Conservation (phyloP, 352 stramenopile genomes). For the Elongisporangium undulatum region DNA sequence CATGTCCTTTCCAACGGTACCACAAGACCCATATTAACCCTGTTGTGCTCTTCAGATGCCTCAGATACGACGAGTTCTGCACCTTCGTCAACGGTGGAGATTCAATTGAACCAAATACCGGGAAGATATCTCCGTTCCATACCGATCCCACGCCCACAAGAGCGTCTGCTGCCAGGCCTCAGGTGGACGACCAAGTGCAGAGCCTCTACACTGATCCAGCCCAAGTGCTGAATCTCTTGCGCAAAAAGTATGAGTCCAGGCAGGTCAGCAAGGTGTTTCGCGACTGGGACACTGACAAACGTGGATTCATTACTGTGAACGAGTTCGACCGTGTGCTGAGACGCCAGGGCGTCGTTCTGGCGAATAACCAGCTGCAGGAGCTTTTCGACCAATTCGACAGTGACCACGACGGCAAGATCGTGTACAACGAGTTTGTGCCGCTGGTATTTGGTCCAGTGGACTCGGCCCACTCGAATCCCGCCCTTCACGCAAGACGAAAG, state of each 20-base stretch:
- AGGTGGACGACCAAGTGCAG: conserved; percentile 9
- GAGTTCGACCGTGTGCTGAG: conserved; percentile 46
- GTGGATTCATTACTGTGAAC: conserved; percentile 31
- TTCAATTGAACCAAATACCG: neutral
- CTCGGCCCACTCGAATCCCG: conserved; percentile 11
- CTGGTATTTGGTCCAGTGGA: conserved; percentile 30
- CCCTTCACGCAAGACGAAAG: conserved; percentile 9
- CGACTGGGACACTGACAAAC: conserved; percentile 57
- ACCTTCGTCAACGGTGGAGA: conserved; percentile 19
- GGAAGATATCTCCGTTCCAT: neutral
- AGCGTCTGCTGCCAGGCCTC: neutral
- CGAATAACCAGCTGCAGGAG: conserved; percentile 25
- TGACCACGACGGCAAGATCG: conserved; percentile 31
- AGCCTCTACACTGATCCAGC: conserved; percentile 24
- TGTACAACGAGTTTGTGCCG: conserved; percentile 43
- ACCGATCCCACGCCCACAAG: neutral
- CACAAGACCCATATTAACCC: neutral
- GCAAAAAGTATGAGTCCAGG: conserved; percentile 40
- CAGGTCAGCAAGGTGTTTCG: conserved; percentile 44
- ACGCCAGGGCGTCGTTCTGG: conserved; percentile 32
- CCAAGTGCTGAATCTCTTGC: conserved; percentile 35
- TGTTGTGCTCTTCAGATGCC: conserved; percentile 16
- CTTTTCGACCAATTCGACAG: conserved; percentile 35
- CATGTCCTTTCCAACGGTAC: too few relatives aligned
- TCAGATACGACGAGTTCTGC: conserved; percentile 50